Evolutionary conservation across 805 yeast species (phyloP).

Genomic region (Saccharomyces kudriavzevii): DNA sequence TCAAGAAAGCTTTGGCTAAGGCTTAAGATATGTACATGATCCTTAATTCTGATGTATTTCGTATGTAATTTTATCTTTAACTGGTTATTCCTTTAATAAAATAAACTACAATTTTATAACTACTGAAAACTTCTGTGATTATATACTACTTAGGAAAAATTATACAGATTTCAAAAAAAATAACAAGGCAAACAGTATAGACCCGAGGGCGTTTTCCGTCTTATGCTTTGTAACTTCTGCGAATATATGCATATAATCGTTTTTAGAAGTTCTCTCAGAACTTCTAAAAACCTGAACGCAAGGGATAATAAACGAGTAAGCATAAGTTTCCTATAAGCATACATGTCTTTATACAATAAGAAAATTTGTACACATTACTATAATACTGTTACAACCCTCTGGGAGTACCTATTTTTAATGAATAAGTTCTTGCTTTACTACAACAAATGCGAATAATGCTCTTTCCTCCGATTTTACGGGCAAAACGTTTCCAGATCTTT

Average conservation of each 20-base stretch:
- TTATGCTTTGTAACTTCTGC: no score
- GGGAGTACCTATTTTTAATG: background rate
- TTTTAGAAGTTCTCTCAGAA: no score
- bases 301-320: background rate
- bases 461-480: background rate
- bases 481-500: background rate
- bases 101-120: background rate
- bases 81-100: conserved; percentile 4
- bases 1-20: conserved; percentile 94
- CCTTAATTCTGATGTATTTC: conserved; percentile 5
- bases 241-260: background rate
- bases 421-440: conserved; percentile 5
- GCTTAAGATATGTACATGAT: conserved; percentile 44
- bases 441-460: conserved; percentile 3
- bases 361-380: background rate
- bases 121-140: background rate
- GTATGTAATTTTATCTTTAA: conserved; percentile 10
- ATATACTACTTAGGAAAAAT: background rate
- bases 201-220: background rate
- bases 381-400: background rate
- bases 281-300: background rate
- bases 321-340: background rate
- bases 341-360: background rate
- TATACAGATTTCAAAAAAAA: background rate
- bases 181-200: background rate